Conservation (phyloP, 2,329 filamentous ascomycete species). For the Sarocladium brachiariae region DNA sequence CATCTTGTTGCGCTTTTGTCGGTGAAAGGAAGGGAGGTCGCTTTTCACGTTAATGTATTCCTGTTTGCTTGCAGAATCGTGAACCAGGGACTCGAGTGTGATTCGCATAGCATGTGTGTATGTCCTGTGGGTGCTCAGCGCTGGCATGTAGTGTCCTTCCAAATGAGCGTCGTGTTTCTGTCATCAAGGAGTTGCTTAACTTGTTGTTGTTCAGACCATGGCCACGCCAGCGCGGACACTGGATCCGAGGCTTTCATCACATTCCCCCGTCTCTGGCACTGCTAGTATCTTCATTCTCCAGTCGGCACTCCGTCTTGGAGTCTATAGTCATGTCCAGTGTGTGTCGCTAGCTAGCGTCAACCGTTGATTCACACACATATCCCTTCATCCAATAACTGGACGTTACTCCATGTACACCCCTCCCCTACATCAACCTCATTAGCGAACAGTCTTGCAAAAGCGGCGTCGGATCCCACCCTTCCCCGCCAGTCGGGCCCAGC, state of each 20-base stretch:
- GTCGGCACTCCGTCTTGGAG: background rate
- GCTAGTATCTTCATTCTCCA: background rate
- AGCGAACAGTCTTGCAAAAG: conserved; percentile 3
- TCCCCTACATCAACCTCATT: background rate
- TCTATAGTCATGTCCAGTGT: background rate
- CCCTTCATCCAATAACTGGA: conserved; percentile 1
- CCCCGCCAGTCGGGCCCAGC: conserved; percentile 5
- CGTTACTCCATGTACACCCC: conserved; percentile 8
- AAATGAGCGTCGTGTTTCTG: conserved; percentile 91
- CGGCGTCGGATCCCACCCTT: conserved; percentile 7
- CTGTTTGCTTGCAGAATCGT: no score
- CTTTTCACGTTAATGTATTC: background rate
- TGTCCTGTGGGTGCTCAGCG: conserved; percentile 41
- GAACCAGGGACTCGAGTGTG: no score
- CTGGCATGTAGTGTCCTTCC: conserved; percentile 91
- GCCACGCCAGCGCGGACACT: background rate
- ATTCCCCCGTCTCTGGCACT: conserved; percentile 5
- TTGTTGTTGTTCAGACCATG: no score
- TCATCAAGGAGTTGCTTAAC: no score
- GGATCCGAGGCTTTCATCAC: background rate
- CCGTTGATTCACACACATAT: conserved; percentile 7
- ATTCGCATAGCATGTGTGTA: no score
- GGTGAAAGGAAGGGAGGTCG: background rate
- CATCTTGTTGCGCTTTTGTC: no score
- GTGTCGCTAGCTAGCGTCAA: background rate